Base-by-base conservation (phyloP, 148 eudicot species). In the Heliosperma pusillum region DNA sequence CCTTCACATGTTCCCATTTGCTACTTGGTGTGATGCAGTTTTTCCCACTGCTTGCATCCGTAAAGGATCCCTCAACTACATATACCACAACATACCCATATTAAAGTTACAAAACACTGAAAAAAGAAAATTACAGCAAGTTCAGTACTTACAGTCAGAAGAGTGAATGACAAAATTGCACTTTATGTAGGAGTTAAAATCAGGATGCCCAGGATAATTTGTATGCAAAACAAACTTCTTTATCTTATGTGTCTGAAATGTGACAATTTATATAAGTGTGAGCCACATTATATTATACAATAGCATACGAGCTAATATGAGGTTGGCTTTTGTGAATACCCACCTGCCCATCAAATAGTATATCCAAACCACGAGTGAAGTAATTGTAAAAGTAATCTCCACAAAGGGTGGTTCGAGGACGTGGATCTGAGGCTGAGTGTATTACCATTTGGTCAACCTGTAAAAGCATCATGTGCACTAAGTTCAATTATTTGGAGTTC, bases 391-490 rank as follows among this genome's bases (percentile, higher is more conserved):
- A 95, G 78, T 95, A 95, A 84, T 95, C 99, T 74, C 96, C 97
- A 83, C 99, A 92, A 21, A 92, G 91, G 44, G 99, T 95, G 36
- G 91, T 89, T 74, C 87, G 80, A 65, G 99, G 97, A 33, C 92
- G 83, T 61, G 89, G 92, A 84, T 95, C 96, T 15, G 94, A 89
- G 53, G 92, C 93, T 20, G 97, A 95, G 85, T 95, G 99, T 73
- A 95, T 95, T 60, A 92, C 96, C 99, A 95, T 95, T 82, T 95
- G 99, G 72, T 95, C 99, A 66, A 95, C 97, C 99, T 95, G 86
- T 71, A 29, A 44, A 66, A 59, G 53, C 52, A 44, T 30, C 50
- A 47, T 24, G 27, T 33, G 63, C 20, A 50, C 20, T 24, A 69
- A 61, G 40, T 58, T 60, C 22, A 64, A 36, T 13, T 21, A 44